phyloP scores from a whole-genome alignment of 2,329 filamentous ascomycete species.

The Pseudocercospora macadamiae region DNA sequence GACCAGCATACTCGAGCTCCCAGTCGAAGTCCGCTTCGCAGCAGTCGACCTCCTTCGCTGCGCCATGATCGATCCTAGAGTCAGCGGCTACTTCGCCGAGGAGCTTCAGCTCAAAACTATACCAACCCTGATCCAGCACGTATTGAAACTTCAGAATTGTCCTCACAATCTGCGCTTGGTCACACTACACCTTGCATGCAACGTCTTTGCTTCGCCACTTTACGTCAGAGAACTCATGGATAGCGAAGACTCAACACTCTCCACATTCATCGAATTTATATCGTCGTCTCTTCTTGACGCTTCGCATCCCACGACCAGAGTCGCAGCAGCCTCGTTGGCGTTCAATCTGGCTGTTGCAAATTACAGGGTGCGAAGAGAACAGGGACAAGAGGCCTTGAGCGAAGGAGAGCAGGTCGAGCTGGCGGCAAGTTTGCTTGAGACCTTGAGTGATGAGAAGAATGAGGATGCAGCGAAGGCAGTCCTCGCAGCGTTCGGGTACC shows the following conservation, averaged over 20 bases:
- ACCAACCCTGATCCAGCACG: slow-evolving; percentile 61
- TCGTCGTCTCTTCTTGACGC: slow-evolving; percentile 79
- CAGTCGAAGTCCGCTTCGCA: slow-evolving; percentile 71
- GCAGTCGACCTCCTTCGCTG: slow-evolving; percentile 83
- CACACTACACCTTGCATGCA: slow-evolving; percentile 80
- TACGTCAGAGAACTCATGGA: slow-evolving; percentile 57
- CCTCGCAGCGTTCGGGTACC: slow-evolving; percentile 72
- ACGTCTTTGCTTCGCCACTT: slow-evolving; percentile 76
- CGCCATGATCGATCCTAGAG: slow-evolving; percentile 73
- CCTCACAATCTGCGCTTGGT: slow-evolving; percentile 85
- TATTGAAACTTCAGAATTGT: slow-evolving; percentile 60
- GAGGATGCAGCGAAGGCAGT: slow-evolving; percentile 75
- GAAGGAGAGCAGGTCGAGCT: slow-evolving; percentile 79
- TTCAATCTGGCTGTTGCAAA: slow-evolving; percentile 80
- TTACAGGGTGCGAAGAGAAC: slow-evolving; percentile 64
- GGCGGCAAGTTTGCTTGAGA: slow-evolving; percentile 77
- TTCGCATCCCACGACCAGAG: slow-evolving; percentile 71
- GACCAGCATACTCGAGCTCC: slow-evolving; percentile 48
- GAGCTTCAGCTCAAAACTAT: slow-evolving; percentile 68
- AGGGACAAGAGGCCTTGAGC: slow-evolving; percentile 60
- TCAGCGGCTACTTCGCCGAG: slow-evolving; percentile 82
- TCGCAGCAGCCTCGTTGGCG: slow-evolving; percentile 78
- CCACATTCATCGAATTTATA: slow-evolving; percentile 69
- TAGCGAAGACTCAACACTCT: slow-evolving; percentile 35
- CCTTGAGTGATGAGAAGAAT: slow-evolving; percentile 57